Conservation (phyloP, 129 eudicot genomes). For the Dittrichia graveolens region DNA sequence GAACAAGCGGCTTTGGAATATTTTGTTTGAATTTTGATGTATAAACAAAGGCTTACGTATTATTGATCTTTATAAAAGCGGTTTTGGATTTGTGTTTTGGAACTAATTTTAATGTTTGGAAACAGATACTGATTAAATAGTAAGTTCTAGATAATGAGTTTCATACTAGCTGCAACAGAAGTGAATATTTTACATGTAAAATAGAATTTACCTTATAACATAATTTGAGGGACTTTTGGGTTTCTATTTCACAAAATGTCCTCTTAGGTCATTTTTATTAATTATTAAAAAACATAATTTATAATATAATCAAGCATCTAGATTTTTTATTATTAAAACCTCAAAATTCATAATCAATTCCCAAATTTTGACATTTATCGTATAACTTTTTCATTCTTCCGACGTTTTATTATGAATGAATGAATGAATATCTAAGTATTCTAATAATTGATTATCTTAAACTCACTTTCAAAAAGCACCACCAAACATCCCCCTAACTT, state of each 20-base stretch:
- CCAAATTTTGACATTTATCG: no score
- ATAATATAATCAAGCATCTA: no score
- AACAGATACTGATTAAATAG: background rate
- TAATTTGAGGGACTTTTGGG: background rate
- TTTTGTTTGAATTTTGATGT: no score
- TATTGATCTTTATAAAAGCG: no score
- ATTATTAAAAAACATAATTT: no score
- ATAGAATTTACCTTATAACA: background rate
- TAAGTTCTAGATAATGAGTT: background rate
- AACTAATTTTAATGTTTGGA: background rate
- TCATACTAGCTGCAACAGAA: conserved; percentile 8
- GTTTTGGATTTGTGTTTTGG: background rate
- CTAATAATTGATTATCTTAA: background rate
- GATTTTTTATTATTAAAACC: no score
- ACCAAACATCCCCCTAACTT: background rate
- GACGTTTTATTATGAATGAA: no score
- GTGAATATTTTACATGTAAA: background rate
- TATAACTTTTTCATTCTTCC: no score
- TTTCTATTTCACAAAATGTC: background rate
- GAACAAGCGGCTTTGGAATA: background rate
- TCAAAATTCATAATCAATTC: no score
- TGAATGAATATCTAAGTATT: background rate
- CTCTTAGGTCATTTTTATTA: no score
- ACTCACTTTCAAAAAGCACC: background rate
- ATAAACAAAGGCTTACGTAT: no score